Evolutionary conservation across 768 basidiomycete species (phyloP), one percentile per base, ranked within the genome.

Genomic region (Rhodotorula graminis): DNA sequence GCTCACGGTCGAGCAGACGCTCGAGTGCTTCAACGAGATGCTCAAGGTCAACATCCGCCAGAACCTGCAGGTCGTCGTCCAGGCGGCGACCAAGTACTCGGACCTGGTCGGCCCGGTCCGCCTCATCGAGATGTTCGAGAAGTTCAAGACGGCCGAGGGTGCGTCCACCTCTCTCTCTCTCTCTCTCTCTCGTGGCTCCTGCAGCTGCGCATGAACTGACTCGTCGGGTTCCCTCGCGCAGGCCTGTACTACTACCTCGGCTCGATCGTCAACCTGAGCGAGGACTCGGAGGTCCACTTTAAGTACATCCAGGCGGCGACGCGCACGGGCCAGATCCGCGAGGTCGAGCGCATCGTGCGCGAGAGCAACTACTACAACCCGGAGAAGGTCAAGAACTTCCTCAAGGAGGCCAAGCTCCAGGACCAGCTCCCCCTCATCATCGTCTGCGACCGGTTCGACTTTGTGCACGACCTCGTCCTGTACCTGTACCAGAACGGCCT

Each of bases 321-420:
- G 3, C 88, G 95, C 40, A 99, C 96, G 42, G 94, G 95, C 55
- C 96, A 98, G 81, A 93, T 99, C 77, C 90, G 96, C 61, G 96
- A 99, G 81, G 96, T 99, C 68, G 96, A 99, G 83, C 93, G 96
- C 59, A 95, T 99, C 79, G 97, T 94, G 80, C 86, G 96, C 65
- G 96, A 99, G 84, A 93, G 91, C 82, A 97, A 98, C 83, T 85
- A 84, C 83, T 98, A 98, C 86, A 97, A 94, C 82, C 92, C 96
- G 2, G 96, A 99, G 84, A 99, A 99, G 83, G 96, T 98, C 86
- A 98, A 99, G 86, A 99, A 99, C 83, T 98, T 97, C 89, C 88
- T 97, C 81, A 97, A 97, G 82, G 96, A 99, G 80, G 94, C 96
- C 79, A 94, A 96, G 79, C 88, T 99, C 42, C 83, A 88, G 50